phyloP scores from a whole-genome alignment of 495 filamentous ascomycete genomes.

The Penicillium bialowiezense region DNA sequence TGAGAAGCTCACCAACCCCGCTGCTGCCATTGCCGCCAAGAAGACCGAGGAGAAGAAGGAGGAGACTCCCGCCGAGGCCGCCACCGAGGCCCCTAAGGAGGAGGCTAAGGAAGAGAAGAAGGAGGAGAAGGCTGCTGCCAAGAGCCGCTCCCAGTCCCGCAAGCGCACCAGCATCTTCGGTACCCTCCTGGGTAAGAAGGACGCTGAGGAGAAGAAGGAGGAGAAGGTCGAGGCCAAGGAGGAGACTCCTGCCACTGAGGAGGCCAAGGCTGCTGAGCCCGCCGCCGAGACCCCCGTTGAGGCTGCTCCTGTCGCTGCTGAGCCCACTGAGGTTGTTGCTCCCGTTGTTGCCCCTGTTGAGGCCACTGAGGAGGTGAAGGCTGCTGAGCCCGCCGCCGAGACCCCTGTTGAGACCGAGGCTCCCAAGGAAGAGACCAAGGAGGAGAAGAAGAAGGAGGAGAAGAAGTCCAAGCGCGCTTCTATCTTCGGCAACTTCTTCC shows the following conservation, averaged over 20 bases:
- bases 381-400: conserved; percentile 12
- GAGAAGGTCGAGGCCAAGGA: conserved; percentile 52
- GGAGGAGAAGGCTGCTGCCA: conserved; percentile 47
- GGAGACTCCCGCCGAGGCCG: conserved; percentile 45
- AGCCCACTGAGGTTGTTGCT: conserved; percentile 18
- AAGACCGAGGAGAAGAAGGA: conserved; percentile 55
- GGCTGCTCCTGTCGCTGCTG: conserved; percentile 15
- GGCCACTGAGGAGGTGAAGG: conserved; percentile 13
- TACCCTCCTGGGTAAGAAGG: conserved; percentile 69
- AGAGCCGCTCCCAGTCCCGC: conserved; percentile 77
- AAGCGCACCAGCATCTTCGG: conserved; percentile 87
- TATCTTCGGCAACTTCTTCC: conserved; percentile 53
- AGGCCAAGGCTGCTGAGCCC: conserved; percentile 22
- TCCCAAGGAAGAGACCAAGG: conserved; percentile 32
- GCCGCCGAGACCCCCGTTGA: conserved; percentile 27
- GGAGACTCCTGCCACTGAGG: conserved; percentile 31
- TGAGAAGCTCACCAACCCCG: conserved; percentile 59
- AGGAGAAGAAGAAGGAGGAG: conserved; percentile 39
- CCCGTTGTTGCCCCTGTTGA: conserved; percentile 24
- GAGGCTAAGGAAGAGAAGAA: conserved; percentile 44
- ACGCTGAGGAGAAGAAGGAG: conserved; percentile 56
- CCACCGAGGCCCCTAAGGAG: conserved; percentile 35
- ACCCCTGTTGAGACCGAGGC: conserved; percentile 22
- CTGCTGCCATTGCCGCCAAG: conserved; percentile 34
- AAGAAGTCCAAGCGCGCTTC: conserved; percentile 51